Evolutionary conservation across 2,329 filamentous ascomycete species (phyloP), one percentile per base, ranked within the genome.

Genomic region (Penicillium sumatraense): DNA sequence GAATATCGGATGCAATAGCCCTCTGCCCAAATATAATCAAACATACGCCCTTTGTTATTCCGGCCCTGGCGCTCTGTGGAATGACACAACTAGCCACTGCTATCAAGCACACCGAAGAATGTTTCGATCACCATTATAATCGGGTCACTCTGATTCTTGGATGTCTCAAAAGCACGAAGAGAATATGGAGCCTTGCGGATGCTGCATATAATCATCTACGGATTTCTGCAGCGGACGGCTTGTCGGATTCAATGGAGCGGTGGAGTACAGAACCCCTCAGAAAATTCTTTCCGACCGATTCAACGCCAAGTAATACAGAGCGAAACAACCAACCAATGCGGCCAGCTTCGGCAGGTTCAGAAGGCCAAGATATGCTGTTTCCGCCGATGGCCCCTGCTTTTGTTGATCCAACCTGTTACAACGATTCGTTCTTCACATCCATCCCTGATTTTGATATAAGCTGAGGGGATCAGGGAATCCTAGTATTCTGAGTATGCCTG

Each of bases 121-220:
- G 72, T 41, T 70, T 69, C n/a, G 72, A 74, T 24, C 72, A 74
- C 27, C 72, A 74, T 44, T 70, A 66, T 23, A 74, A 74, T 41
- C 67, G 72, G n/a, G 69, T 74, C 3, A 68, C 68, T 9, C 65
- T 74, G 3, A 65, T 73, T 6, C 65, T 74, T 6, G 72, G 72
- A 1, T 72, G 70, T 40, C 53, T 74, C 21, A 73, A 73, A 45
- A 65, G 62, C 18, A 63, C 67, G 14, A 66, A 63, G 16, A 58
- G 62, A 7, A 73, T 62, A 6, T 73, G 71, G 71, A 54, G 57
- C 33, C 53, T 73, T 3, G 70, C 69, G 3, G 62, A 68, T 27
- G 51, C 61, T 18, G 64, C 71, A 1, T 70, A 71, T 24, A 62
- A 63, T 7, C 58, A 61, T 40, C 52, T 73, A 5, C 60, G 69